These are phyloP conservation scores for Lentinula novae-zelandiae DNA, from an alignment of 1,284 basidiomycete species.

Conservation along the genomic window DNA sequence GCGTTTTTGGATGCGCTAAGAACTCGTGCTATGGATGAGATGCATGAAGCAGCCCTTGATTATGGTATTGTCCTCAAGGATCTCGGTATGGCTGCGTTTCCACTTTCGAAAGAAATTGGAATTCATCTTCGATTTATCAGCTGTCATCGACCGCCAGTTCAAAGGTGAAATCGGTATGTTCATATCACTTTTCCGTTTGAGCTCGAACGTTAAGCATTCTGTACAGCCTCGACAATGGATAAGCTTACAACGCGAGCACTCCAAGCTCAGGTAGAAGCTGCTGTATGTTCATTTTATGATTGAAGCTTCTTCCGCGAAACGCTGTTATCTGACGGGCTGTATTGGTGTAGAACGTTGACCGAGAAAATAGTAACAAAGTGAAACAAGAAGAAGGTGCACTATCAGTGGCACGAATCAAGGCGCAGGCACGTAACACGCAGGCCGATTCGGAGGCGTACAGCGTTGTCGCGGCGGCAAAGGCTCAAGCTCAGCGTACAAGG, in stretches of 20 bases:
- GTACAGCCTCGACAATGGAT: conserved; percentile 67
- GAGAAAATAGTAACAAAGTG: conserved; percentile 81
- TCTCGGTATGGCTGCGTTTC: conserved; percentile 42
- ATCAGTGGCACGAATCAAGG: conserved; percentile 71
- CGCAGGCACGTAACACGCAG: conserved; percentile 62
- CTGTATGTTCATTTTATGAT: conserved; percentile 39
- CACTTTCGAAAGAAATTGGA: not conserved
- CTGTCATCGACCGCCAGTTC: conserved; percentile 80
- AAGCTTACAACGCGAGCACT: conserved; percentile 76
- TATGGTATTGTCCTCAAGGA: conserved; percentile 79
- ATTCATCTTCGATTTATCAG: conserved; percentile 27
- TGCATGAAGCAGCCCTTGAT: conserved; percentile 72
- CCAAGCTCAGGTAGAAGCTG: conserved; percentile 80
- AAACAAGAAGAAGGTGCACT: conserved; percentile 79
- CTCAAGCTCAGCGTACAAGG: conserved; percentile 62
- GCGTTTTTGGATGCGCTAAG: conserved; percentile 77
- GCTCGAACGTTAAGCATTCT: not conserved
- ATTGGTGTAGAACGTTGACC: conserved; percentile 61
- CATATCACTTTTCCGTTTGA: not conserved
- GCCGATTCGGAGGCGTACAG: conserved; percentile 73
- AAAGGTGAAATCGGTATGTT: conserved; percentile 64
- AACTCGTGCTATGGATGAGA: conserved; percentile 79
- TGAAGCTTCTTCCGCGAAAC: not conserved
- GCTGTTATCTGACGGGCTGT: not conserved
- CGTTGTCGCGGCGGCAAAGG: conserved; percentile 69